Base-by-base conservation (phyloP, 2,329 filamentous ascomycete genomes). In the Colletotrichum abscissum region DNA sequence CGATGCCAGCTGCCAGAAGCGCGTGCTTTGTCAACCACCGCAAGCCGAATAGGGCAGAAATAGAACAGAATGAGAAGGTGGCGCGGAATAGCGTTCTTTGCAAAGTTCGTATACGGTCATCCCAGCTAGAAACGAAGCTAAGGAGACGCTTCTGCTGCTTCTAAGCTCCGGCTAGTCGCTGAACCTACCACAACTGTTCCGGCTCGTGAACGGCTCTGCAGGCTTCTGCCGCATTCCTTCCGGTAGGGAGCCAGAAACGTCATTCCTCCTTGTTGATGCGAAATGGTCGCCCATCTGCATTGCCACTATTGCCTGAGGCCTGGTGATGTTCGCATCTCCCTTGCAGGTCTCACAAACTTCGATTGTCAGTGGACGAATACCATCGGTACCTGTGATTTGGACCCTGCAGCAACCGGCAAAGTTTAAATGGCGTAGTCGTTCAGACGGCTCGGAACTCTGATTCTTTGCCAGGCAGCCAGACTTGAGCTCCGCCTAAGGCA, bases 401-500 rank as follows among this genome's bases (percentile, higher is more conserved):
- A 71, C 71, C 71, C 71, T 73, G 71, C 71, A 73, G 67, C 67
- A 59, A 30, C 42, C 35, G 56, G 35, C 11, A 71, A 73, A 73
- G 67, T 73, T 71, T 65, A 73, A 66, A 62, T 62, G 60, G 49
- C 46, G 49, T 65, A 66, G 49, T 57, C 19, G 59, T 73, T 73
- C 49, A 55, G 71, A 63, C 56, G 60, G 46, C 30, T 71, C 55
- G 35, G 26, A 55, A 65, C 42, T 60, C 16, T 56, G 55, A 58
- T 55, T 46, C 42, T 22, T 70, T 55, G 33, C 33, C 33, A 35
- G 33, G 33, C 33, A 35, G 33, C 54, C 59, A 55, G 70, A 54
- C 55, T 46, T 14, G 5, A 22, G 69, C 69, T 72, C 69, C 69
- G 63, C 63, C 57, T 67, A 57, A 26, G 35, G 62, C 59, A 62